A percentile compares a stretch with the other conserved stretches of the same genome.
Evolutionary conservation across 305 asterid genomes (phyloP).

Genomic region (Euphrasia arctica): DNA sequence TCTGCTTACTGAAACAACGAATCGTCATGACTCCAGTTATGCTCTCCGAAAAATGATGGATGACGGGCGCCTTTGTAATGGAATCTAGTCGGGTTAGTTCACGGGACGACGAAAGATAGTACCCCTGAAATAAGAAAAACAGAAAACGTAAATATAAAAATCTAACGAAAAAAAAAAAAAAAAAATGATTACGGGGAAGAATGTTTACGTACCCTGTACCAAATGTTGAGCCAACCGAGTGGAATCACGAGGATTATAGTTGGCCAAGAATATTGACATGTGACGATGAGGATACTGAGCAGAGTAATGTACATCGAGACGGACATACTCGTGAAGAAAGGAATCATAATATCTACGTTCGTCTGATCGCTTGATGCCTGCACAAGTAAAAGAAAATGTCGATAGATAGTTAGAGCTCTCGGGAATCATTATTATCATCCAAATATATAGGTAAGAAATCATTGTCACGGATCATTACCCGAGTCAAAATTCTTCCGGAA

Average conservation of each 20-base stretch:
- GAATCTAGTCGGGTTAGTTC: slow-evolving; percentile 93
- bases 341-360: slow-evolving; percentile 75
- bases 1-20: slow-evolving; percentile 84
- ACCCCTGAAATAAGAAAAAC: slow-evolving; percentile 53
- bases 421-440: too few relatives aligned
- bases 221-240: slow-evolving; percentile 84
- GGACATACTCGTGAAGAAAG: slow-evolving; percentile 57
- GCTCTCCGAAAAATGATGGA: slow-evolving; percentile 95
- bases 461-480: slow-evolving; percentile 50
- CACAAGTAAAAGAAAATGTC: slow-evolving; percentile 23
- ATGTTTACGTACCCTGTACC: slow-evolving; percentile 77
- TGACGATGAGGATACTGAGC: slow-evolving; percentile 66
- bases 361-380: slow-evolving; percentile 98
- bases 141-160: background rate
- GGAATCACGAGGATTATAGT: slow-evolving; percentile 72
- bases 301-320: slow-evolving; percentile 58
- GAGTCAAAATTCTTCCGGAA: slow-evolving; percentile 90
- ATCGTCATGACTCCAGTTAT: slow-evolving; percentile 93
- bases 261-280: slow-evolving; percentile 95
- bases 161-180: too few relatives aligned
- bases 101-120: slow-evolving; percentile 85
- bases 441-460: background rate
- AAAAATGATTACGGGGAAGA: background rate
- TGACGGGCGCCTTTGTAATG: slow-evolving; percentile 93
- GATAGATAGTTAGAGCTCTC: too few relatives aligned